phyloP scores from a whole-genome alignment of 139 green algal genomes.

The Chlorella vulgaris region DNA sequence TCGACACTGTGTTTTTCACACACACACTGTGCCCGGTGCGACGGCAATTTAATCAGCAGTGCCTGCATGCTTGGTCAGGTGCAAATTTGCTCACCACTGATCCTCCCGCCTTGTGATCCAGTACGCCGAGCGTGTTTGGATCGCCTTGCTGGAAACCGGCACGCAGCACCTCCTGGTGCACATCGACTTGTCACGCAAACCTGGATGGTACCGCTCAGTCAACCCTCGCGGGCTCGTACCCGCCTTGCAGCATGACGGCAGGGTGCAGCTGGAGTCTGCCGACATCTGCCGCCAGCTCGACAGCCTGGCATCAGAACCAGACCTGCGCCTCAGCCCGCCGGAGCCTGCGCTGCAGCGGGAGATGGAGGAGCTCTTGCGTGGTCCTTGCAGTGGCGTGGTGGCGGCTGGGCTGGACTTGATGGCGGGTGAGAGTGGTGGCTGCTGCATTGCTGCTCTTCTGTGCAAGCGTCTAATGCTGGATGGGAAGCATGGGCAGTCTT shows the following conservation, averaged over 20 bases:
- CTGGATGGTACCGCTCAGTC: slow-evolving; percentile 54
- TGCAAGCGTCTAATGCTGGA: no score
- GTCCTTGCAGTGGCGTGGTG: neutral
- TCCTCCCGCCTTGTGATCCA: neutral
- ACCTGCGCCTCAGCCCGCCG: slow-evolving; percentile 28
- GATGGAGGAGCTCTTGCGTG: slow-evolving; percentile 30
- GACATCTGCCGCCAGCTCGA: slow-evolving; percentile 21
- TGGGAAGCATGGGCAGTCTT: no score
- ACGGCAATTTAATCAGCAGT: no score
- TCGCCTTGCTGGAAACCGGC: slow-evolving; percentile 65
- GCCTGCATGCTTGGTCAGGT: no score
- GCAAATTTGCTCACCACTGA: no score
- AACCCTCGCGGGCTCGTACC: slow-evolving; percentile 63
- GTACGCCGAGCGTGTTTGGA: slow-evolving; percentile 65
- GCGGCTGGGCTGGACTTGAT: slow-evolving; percentile 42
- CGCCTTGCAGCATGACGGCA: slow-evolving; percentile 41
- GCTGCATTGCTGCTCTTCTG: no score
- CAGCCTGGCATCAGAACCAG: neutral
- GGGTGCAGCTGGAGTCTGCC: slow-evolving; percentile 8
- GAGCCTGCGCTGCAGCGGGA: slow-evolving; percentile 10
- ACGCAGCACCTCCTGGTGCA: slow-evolving; percentile 62
- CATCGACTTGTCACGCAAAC: slow-evolving; percentile 67
- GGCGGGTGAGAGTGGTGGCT: slow-evolving; percentile 18
- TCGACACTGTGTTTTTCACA: slow-evolving; percentile 54
- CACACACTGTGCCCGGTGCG: slow-evolving; percentile 64